Base-by-base conservation (phyloP, 1,284 basidiomycete genomes). In the Bondarzewia mesenterica region DNA sequence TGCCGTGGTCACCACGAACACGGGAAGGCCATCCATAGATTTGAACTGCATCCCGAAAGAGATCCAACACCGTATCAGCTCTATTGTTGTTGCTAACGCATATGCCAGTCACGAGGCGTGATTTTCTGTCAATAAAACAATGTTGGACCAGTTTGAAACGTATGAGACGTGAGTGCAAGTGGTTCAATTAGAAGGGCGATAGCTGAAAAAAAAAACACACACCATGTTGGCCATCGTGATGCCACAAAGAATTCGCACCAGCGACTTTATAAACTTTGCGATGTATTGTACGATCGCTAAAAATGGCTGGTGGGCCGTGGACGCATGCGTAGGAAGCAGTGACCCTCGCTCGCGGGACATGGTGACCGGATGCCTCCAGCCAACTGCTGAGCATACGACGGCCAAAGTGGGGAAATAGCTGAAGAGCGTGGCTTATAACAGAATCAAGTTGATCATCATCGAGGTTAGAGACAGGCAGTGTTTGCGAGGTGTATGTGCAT, bases 161-260 rank as follows among this genome's bases (percentile, higher is more conserved):
- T 15, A 66, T 66, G 1, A 67, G 54, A 16, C 62, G 63, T 67
- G 42, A 10, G 16, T 18, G 15, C 22, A 44, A 21, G 12, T 44
- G n/a, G 8, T 21, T n/a, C 25, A 22, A 15, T 20, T 12, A 25
- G 7, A 7, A n/a, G n/a, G 38, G 23, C 14, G 25, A 50, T 25
- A 22, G 18, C 1, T 32, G n/a, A 20, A 37, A 32, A 36, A 23
- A 5, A 16, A 20, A 8, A 37, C 6, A n/a, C 58, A 29, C 50
- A 65, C 64, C 63, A 46, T 65, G 65, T 47, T 67, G 62, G 2
- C 64, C 64, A 50, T 67, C 63, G 26, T 61, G 57, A 51, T 66
- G 64, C 53, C 55, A 57, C 2, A 65, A 51, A 3, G 61, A 57
- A 36, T 58, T 58, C n/a, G 62, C 53, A 2, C 63, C 63, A 6